Base-by-base conservation (phyloP, 164 flowering plant genomes). In the Dillenia turbinata region DNA sequence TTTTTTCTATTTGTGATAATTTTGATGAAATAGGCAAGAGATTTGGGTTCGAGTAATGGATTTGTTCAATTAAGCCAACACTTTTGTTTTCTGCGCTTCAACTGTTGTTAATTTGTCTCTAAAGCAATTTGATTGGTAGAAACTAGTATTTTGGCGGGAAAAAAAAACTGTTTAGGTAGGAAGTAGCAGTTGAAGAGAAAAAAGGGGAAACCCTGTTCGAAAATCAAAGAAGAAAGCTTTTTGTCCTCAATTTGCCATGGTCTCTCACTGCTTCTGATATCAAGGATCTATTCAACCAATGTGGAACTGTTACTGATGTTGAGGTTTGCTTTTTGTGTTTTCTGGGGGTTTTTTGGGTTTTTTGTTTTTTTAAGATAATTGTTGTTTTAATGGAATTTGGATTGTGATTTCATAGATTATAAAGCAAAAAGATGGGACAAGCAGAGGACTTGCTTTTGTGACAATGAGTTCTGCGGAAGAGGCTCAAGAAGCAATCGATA, bases 391-490 rank as follows among this genome's bases (percentile, higher is more conserved):
- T 71, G n/a, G 10, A 53, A 44, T 44, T 19, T 54, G 15, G 64
- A 50, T 48, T 26, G 56, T 47, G 53, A 43, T 33, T 69, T 52
- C 45, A 24, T 44, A 92, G 98, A 80, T 89, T 59, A 82, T 92
- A 59, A 90, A 88, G 84, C 78, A 77, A 16, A 78, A 81, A 45
- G 71, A 83, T 79, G 96, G 97, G 64, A 88, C 47, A 66, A 78
- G 68, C 74, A 79, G 83, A 65, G 92, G 96, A 12, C 90, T 68
- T 65, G 93, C 88, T 1, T 90, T 90, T 66, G 81, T 93, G 22
- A 88, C 92, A 8, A 84, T 93, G 97, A 67, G 68, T 57, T 61
- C 92, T 13, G 76, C 67, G 3, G 96, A 84, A 44, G 90, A 78
- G 63, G 92, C 97, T 63, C 78, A 73, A 63, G 83, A 88, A 57